These are phyloP conservation scores for Paecilomyces sp. DNA, from an alignment of 2,329 filamentous ascomycete genomes.

Conservation along the genomic window DNA sequence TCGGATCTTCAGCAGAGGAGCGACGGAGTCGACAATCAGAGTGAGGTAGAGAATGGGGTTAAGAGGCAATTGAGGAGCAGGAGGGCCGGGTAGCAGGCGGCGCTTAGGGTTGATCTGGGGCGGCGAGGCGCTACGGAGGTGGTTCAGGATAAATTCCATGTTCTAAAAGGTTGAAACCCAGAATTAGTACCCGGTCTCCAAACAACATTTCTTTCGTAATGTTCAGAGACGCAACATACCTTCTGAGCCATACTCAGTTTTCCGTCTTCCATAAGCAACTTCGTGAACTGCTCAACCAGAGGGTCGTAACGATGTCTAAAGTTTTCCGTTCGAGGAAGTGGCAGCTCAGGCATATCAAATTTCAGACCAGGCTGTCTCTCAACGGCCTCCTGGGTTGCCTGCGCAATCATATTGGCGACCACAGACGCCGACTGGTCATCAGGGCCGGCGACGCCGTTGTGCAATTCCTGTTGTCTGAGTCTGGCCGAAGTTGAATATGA, in stretches of 20 bases:
- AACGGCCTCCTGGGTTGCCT: slow-evolving; percentile 24
- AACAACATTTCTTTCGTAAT: background rate
- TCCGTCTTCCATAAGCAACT: slow-evolving; percentile 83
- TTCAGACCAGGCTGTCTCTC: slow-evolving; percentile 57
- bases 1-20: slow-evolving; percentile 76
- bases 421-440: slow-evolving; percentile 25
- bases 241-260: slow-evolving; percentile 85
- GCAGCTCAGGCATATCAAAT: slow-evolving; percentile 64
- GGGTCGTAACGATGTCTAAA: slow-evolving; percentile 80
- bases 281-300: slow-evolving; percentile 78
- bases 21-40: slow-evolving; percentile 84
- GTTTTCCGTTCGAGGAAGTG: slow-evolving; percentile 56
- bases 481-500: slow-evolving; percentile 53
- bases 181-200: background rate
- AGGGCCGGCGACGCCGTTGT: slow-evolving; percentile 10
- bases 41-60: slow-evolving; percentile 87
- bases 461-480: slow-evolving; percentile 24
- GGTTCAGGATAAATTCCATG: slow-evolving; percentile 73
- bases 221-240: slow-evolving; percentile 42
- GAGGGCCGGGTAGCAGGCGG: slow-evolving; percentile 59
- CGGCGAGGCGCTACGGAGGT: slow-evolving; percentile 75
- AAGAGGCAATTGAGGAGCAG: slow-evolving; percentile 71
- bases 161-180: slow-evolving; percentile 49
- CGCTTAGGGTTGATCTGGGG: slow-evolving; percentile 66
- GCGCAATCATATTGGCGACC: slow-evolving; percentile 29